A percentile compares a stretch with the other conserved stretches of the same genome.
Evolutionary conservation across 495 filamentous ascomycete species (phyloP).

Genomic region (Antarctomyces pellizariae): DNA sequence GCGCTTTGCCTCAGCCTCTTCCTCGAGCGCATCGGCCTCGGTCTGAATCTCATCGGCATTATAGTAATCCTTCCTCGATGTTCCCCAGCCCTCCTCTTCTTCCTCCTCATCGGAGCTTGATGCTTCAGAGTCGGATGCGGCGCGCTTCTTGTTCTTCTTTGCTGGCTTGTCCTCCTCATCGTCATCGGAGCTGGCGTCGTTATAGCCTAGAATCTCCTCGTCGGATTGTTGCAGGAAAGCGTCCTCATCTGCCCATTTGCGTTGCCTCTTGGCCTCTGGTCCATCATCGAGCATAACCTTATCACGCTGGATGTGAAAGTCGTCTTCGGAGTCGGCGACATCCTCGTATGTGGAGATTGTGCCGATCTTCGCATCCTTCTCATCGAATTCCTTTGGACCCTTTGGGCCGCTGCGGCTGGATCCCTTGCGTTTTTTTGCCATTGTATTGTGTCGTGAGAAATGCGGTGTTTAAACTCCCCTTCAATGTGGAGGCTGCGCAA

Average conservation of each 20-base stretch:
- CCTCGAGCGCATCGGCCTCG: slow-evolving; percentile 73
- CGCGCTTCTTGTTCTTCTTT: slow-evolving; percentile 19
- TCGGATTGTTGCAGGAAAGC: slow-evolving; percentile 46
- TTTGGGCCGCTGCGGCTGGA: slow-evolving; percentile 20
- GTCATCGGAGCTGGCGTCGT: slow-evolving; percentile 27
- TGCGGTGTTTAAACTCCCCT: too few species aligned
- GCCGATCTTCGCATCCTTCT: slow-evolving; percentile 28
- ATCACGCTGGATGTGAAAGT: slow-evolving; percentile 66
- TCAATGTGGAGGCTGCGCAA: too few species aligned
- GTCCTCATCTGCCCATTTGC: slow-evolving; percentile 37
- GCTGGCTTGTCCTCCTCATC: slow-evolving; percentile 17
- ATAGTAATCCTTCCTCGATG: slow-evolving; percentile 77
- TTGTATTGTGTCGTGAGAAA: slow-evolving; percentile 14
- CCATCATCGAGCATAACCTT: slow-evolving; percentile 64
- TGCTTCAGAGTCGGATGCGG: slow-evolving; percentile 12
- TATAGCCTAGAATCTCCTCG: slow-evolving; percentile 62
- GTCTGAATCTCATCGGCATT: slow-evolving; percentile 76
- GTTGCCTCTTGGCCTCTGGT: slow-evolving; percentile 50
- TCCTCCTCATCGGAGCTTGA: slow-evolving; percentile 35
- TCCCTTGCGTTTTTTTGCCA: slow-evolving; percentile 69
- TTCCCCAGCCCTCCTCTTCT: slow-evolving; percentile 53
- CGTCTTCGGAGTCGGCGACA: slow-evolving; percentile 80
- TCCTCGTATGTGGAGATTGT: slow-evolving; percentile 51
- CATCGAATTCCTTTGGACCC: slow-evolving; percentile 24
- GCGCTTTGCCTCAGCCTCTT: slow-evolving; percentile 71